Percentiles rank a stretch among this genome's conserved stretches.
These are phyloP conservation scores for Miscanthus lutarioriparius DNA, from an alignment of 176 grass and related monocot species.

Conservation along the genomic window DNA sequence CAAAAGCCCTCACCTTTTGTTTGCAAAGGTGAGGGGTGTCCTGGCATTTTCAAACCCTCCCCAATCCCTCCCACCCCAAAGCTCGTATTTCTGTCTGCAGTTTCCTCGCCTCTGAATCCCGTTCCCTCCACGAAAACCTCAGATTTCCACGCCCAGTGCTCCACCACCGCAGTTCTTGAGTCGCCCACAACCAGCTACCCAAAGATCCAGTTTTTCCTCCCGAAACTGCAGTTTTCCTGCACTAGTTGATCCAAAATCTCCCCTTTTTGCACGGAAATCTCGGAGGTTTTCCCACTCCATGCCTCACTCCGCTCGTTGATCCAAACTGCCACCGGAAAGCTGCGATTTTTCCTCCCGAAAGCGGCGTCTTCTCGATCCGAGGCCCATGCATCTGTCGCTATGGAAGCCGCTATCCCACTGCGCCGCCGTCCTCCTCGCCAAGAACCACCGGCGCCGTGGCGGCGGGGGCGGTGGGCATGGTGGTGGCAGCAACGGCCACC, in stretches of 20 bases:
- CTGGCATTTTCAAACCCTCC: conserved; percentile 35
- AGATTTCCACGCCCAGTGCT: background rate
- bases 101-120: conserved; percentile 6
- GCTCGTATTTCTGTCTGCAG: conserved; percentile 10
- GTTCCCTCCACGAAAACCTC: conserved; percentile 7
- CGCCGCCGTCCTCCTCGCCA: conserved; percentile 74
- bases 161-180: conserved; percentile 13
- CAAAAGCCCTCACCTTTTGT: conserved; percentile 45
- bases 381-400: conserved; percentile 77
- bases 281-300: conserved; percentile 1
- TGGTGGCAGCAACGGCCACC: conserved; percentile 18
- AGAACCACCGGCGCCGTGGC: conserved; percentile 56
- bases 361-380: conserved; percentile 32
- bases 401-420: conserved; percentile 92
- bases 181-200: background rate
- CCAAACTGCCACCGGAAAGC: conserved; percentile 16
- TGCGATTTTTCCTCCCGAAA: conserved; percentile 25
- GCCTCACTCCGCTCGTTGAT: conserved; percentile 23
- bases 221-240: conserved; percentile 26
- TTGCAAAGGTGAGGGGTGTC: conserved; percentile 42
- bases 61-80: conserved; percentile 33
- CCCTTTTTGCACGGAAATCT: conserved; percentile 29
- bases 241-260: conserved; percentile 31
- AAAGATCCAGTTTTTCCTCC: conserved; percentile 38
- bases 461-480: conserved; percentile 3